Base-by-base conservation (phyloP, 108 stramenopile species). In the Discostella pseudostelligera region DNA sequence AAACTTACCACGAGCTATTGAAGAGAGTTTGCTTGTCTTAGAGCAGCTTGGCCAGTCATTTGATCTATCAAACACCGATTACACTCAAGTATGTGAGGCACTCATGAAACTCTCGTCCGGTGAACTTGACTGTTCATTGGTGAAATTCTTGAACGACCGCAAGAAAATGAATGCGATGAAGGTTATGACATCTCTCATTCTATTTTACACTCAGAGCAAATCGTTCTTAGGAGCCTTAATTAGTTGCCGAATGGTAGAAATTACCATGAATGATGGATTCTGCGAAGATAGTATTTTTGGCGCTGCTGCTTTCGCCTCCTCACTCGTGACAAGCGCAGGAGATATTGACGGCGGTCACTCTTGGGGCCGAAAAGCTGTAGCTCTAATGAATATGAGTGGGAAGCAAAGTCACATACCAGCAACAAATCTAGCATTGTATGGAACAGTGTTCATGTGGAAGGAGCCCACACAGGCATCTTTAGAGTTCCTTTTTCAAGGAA, bases 341-440 rank as follows among this genome's bases (percentile, higher is more conserved):
- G 70, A 71, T 29, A 56, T 71, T 56, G 54, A 71, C 32, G 35
- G 49, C 11, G 70, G 53, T 8, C 53, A 32, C 25, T 17, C 11
- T 0, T 71, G 55, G 61, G 70, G 59, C 0, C 42, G 35, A n/a
- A 56, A 24, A 35, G 54, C 70, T 3, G 20, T 71, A 35, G 29
- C 61, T 14, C 21, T 71, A 44, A 43, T 71, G 21, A 53, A 40
- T 45, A 60, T 51, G 16, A 51, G 32, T 53, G 37, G 24, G 1
- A 26, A 39, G n/a, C 24, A 64, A 39, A 25, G 13, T 0, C 8
- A 24, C 36, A 4, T 21, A 35, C 63, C 63, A 51, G 7, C 22
- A 2, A 29, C 51, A 8, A 3, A 49, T 3, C 16, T n/a, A 20
- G 32, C 28, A 35, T 32, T 62, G 6, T 62, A 49, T 62, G 46